Base-by-base conservation (phyloP, 495 filamentous ascomycete genomes). In the Cercophora sp. region DNA sequence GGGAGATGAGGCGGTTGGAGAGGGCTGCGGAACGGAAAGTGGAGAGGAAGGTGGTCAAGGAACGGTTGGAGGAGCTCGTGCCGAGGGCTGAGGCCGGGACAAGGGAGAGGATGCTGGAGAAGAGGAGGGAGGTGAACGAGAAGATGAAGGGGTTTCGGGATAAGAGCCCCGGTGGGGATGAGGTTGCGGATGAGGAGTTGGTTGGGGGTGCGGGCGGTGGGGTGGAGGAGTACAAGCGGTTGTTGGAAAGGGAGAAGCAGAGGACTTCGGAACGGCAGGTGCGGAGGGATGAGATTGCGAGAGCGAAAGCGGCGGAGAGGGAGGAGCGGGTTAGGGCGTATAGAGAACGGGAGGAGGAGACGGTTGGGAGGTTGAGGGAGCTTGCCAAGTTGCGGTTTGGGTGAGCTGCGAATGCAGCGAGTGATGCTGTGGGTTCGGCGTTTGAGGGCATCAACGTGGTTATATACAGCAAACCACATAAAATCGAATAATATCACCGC, bases 1-100 rank as follows among this genome's bases (percentile, higher is more conserved):
- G 71, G 13, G 54, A 70, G 1, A 68, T 71, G 11, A 66, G 67
- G 2, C 76, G 77, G 16, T 73, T 79, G 1, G 79, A 81, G 42
- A 76, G 86, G 2, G 78, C 81, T 18, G 65, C 73, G 16, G 76
- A 79, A 2, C 81, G 87, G 41, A 84, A 81, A 36, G 63, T 70
- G 1, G 86, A 94, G 42, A 79, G 83, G 1, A 72, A 70, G 41
- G 52, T 63, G 16, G 80, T 88, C 56, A 81, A 80, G 43, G 82
- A 80, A 24, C 74, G 71, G 0, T 76, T 91, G 0, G 91, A 96
- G 8, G 92, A 96, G 51, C 70, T 96, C 9, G 79, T 75, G 0
- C 92, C 93, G 3, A 86, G 89, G 11, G 89, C 92, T 0, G 90
- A 92, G 42, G 70, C 92, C 0, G 91, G 92, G 1, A 91, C 89